A percentile compares a stretch with the other conserved stretches of the same genome.
phyloP scores from a whole-genome alignment of 1,284 basidiomycete genomes.

The Heterobasidion annosum region DNA sequence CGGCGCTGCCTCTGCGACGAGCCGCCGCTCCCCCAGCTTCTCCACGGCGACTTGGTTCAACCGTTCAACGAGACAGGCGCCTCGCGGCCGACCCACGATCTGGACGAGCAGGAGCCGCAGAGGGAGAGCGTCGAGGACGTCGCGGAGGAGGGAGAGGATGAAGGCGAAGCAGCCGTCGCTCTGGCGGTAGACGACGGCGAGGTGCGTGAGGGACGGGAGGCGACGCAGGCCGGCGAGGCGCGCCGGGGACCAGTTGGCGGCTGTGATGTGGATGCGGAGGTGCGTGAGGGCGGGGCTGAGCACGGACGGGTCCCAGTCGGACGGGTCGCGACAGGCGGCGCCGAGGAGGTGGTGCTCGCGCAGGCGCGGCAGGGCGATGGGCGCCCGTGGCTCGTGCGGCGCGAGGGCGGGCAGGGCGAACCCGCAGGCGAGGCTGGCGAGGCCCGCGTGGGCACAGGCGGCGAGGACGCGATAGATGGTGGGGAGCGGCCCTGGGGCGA shows the following conservation, averaged over 20 bases:
- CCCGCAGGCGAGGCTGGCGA: slow-evolving; percentile 28
- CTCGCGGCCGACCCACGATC: slow-evolving; percentile 16
- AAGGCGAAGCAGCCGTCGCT: slow-evolving; percentile 10
- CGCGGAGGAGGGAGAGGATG: slow-evolving; percentile 14
- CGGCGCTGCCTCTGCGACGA: slow-evolving; percentile 24
- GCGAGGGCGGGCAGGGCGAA: slow-evolving; percentile 24
- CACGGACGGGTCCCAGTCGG: slow-evolving; percentile 23
- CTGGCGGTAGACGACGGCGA: slow-evolving; percentile 24
- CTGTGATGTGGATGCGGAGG: slow-evolving; percentile 26
- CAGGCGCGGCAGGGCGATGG: slow-evolving; percentile 15
- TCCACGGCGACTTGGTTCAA: slow-evolving; percentile 16
- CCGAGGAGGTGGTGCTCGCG: slow-evolving; percentile 29
- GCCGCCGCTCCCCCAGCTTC: slow-evolving; percentile 15
- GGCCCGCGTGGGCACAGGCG: slow-evolving; percentile 18
- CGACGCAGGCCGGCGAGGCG: slow-evolving; percentile 18
- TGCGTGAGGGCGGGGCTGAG: slow-evolving; percentile 21
- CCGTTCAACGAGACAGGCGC: slow-evolving; percentile 12
- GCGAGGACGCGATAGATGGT: slow-evolving; percentile 22
- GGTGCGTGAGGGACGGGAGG: slow-evolving; percentile 25
- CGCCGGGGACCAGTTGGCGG: slow-evolving; percentile 12
- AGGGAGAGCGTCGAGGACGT: slow-evolving; percentile 7
- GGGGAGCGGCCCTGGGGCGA: slow-evolving; percentile 26
- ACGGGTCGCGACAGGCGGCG: slow-evolving; percentile 22
- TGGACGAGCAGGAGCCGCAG: slow-evolving; percentile 24
- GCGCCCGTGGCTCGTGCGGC: slow-evolving; percentile 4